Percentiles rank a stretch among this genome's conserved stretches.
Conservation (phyloP, 1,139 yeast species). For the Hemisphaericaspora xylofermentans region DNA sequence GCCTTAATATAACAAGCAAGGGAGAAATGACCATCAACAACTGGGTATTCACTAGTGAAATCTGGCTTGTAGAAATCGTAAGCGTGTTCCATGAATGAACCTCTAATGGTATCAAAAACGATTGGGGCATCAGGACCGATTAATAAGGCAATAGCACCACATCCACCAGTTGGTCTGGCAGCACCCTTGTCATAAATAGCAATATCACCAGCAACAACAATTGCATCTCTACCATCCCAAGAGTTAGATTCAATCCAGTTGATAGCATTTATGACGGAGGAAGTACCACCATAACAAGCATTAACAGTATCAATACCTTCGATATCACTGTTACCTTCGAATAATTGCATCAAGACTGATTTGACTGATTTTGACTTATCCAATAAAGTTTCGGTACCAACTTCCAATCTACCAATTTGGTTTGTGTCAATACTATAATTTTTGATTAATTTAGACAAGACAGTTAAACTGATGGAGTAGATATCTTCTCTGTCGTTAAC, state of each 20-base stretch:
- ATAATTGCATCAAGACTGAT: slow-evolving; percentile 92
- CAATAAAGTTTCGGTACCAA: slow-evolving; percentile 95
- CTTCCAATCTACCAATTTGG: slow-evolving; percentile 91
- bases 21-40: slow-evolving; percentile 96
- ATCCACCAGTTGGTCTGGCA: slow-evolving; percentile 99
- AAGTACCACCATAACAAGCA: slow-evolving; percentile 99
- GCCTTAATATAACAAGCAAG: slow-evolving; percentile 93
- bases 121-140: slow-evolving; percentile 98
- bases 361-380: slow-evolving; percentile 98
- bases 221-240: slow-evolving; percentile 99
- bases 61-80: slow-evolving; percentile 98
- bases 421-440: slow-evolving; percentile 81
- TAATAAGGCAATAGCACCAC: slow-evolving; percentile 92
- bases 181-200: slow-evolving; percentile 97
- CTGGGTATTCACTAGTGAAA: slow-evolving; percentile 94
- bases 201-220: slow-evolving; percentile 96
- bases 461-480: slow-evolving; percentile 89
- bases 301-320: slow-evolving; percentile 97
- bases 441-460: slow-evolving; percentile 67
- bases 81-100: slow-evolving; percentile 92
- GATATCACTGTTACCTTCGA: slow-evolving; percentile 83
- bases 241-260: slow-evolving; percentile 96
- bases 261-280: slow-evolving; percentile 87
- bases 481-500: slow-evolving; percentile 98
- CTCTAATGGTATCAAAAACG: slow-evolving; percentile 85